Evolutionary conservation across 1,284 basidiomycete genomes (phyloP).

Genomic region (Salmacisia buchloeana): DNA sequence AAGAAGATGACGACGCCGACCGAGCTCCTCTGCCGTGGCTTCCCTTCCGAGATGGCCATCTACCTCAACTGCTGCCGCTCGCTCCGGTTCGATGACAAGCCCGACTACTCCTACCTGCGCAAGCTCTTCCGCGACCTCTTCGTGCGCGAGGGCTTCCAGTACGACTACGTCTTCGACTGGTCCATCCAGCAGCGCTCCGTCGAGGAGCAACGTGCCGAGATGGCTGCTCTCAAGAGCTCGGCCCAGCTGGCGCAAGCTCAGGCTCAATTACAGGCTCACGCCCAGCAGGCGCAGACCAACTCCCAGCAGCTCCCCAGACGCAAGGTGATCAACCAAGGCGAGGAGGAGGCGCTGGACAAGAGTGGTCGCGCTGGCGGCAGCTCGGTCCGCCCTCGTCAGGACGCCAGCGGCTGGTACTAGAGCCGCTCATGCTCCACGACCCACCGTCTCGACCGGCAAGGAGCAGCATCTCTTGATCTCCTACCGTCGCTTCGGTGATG

Average conservation of each 20-base stretch:
- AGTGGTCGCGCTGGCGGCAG: conserved; percentile 3
- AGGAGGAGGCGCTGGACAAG: conserved; percentile 5
- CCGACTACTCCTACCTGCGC: conserved; percentile 51
- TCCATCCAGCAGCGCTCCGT: conserved; percentile 46
- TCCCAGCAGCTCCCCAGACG: conserved; percentile 42
- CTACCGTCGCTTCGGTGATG: too few species aligned
- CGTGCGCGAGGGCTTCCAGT: conserved; percentile 51
- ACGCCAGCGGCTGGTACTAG: conserved; percentile 5
- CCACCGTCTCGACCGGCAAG: too few species aligned
- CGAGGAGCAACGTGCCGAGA: conserved; percentile 28
- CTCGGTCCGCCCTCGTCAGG: background rate
- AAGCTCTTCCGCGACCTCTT: conserved; percentile 53
- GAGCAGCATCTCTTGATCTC: too few species aligned
- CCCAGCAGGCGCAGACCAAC: conserved; percentile 10
- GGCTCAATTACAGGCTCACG: conserved; percentile 15
- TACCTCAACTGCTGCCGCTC: conserved; percentile 52
- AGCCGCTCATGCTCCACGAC: background rate
- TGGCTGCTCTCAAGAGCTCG: conserved; percentile 17
- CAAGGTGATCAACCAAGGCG: conserved; percentile 37
- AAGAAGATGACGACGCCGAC: conserved; percentile 53
- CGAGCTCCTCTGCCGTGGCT: conserved; percentile 50
- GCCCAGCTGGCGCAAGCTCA: conserved; percentile 15
- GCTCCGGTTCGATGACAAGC: conserved; percentile 51
- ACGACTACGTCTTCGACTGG: conserved; percentile 52
- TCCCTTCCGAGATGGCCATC: conserved; percentile 51